A percentile compares a stretch with the other conserved stretches of the same genome.
phyloP scores from a whole-genome alignment of 78 protist species.

The Neovahlkampfia damariscottae region DNA sequence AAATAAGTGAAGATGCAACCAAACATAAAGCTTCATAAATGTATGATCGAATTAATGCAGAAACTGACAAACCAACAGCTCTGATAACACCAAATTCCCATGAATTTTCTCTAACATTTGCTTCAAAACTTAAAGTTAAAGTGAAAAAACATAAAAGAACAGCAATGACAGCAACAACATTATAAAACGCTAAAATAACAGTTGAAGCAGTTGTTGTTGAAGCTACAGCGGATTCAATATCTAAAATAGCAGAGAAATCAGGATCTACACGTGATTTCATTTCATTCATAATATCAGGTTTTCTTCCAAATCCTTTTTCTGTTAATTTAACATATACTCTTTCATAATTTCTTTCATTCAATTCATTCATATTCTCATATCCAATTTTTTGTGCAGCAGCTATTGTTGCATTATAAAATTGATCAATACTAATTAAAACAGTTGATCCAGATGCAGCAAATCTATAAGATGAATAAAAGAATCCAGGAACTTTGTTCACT shows the following conservation, averaged over 20 bases:
- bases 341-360: not conserved
- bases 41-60: constrained; percentile 44
- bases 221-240: not conserved
- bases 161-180: constrained; percentile 40
- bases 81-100: constrained; percentile 89
- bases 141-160: constrained; percentile 64
- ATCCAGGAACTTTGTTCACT: constrained; percentile 43
- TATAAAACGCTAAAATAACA: constrained; percentile 18
- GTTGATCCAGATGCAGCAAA: constrained; percentile 25
- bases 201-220: constrained; percentile 2
- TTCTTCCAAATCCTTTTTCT: constrained; percentile 15
- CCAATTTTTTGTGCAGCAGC: not conserved
- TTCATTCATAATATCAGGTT: constrained; percentile 36
- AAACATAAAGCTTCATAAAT: constrained; percentile 57
- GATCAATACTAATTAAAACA: constrained; percentile 33
- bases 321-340: not conserved
- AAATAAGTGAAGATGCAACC: constrained; percentile 19
- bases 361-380: not conserved
- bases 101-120: constrained; percentile 71
- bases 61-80: constrained; percentile 57
- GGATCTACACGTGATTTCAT: not conserved
- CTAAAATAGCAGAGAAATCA: not conserved
- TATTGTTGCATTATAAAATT: constrained; percentile 25
- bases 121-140: constrained; percentile 69
- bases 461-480: constrained; percentile 46